Evolutionary conservation across 2,329 filamentous ascomycete species (phyloP).

Genomic region (Paraconiothyrium brasiliense): DNA sequence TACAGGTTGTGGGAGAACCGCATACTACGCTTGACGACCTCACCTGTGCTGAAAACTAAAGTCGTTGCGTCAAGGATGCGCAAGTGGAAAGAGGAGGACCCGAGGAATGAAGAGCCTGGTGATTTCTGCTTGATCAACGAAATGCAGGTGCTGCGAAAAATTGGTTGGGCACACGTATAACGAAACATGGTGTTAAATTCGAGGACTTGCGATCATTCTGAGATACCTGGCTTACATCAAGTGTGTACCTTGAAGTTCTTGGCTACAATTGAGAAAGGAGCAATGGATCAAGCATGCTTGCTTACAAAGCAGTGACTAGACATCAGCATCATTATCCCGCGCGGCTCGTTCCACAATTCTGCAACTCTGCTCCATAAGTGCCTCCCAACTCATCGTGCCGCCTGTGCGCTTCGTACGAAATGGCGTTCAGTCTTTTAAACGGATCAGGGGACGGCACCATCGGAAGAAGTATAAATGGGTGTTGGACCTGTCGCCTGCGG

Average conservation of each 20-base stretch:
- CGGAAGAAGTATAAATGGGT: constrained; percentile 50
- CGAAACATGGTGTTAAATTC: too few species aligned
- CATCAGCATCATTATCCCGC: neutral
- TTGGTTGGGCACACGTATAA: constrained; percentile 41
- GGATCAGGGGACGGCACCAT: neutral
- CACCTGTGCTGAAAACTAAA: constrained; percentile 1
- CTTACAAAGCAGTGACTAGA: neutral
- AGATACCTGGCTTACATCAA: too few species aligned
- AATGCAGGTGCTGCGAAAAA: constrained; percentile 42
- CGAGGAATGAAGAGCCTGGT: constrained; percentile 27
- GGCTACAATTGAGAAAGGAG: neutral
- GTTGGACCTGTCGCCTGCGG: constrained; percentile 69
- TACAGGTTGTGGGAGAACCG: constrained; percentile 13
- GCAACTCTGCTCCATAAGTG: neutral
- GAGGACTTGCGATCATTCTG: too few species aligned
- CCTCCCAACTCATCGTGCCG: neutral
- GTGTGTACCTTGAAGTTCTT: too few species aligned
- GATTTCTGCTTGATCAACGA: constrained; percentile 42
- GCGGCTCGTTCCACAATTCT: neutral
- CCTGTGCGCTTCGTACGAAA: neutral
- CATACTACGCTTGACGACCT: constrained; percentile 9
- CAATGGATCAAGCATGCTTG: neutral
- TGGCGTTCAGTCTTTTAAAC: neutral
- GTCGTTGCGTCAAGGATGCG: constrained; percentile 7
- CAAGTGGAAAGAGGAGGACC: constrained; percentile 7